These are phyloP conservation scores for Chrysosphaeria jannelii DNA, from an alignment of 2,329 filamentous ascomycete genomes.

Conservation along the genomic window DNA sequence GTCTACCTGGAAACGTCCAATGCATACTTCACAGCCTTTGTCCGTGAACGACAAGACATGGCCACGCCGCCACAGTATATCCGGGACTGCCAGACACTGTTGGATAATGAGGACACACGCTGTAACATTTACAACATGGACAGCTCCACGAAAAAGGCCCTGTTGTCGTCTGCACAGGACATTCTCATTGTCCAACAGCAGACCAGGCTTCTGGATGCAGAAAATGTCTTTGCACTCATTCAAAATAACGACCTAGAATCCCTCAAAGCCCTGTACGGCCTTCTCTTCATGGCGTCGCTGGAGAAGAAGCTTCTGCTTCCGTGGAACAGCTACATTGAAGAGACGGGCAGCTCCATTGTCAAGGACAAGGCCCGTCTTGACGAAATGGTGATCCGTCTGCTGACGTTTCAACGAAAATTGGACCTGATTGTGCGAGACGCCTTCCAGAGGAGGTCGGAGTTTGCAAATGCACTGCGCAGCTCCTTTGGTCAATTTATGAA, in stretches of 20 bases:
- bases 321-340: constrained; percentile 53
- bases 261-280: constrained; percentile 44
- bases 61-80: constrained; percentile 45
- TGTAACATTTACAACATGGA: constrained; percentile 64
- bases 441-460: constrained; percentile 47
- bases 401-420: constrained; percentile 52
- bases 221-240: constrained; percentile 42
- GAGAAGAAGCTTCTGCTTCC: constrained; percentile 37
- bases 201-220: constrained; percentile 29
- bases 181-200: constrained; percentile 41
- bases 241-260: constrained; percentile 37
- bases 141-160: constrained; percentile 46
- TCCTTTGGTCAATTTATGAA: constrained; percentile 83
- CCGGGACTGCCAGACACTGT: constrained; percentile 31
- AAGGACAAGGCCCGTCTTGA: constrained; percentile 49
- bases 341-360: constrained; percentile 47
- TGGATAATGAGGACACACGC: constrained; percentile 40
- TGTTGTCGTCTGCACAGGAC: constrained; percentile 43
- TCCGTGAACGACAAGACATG: constrained; percentile 27
- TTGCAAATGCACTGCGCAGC: constrained; percentile 54
- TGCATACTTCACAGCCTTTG: constrained; percentile 38
- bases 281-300: constrained; percentile 43
- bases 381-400: constrained; percentile 59
- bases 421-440: constrained; percentile 49
- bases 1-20: constrained; percentile 37